Base-by-base conservation (phyloP, 2,329 filamentous ascomycete genomes). In the Chalaropsis thielavioides region DNA sequence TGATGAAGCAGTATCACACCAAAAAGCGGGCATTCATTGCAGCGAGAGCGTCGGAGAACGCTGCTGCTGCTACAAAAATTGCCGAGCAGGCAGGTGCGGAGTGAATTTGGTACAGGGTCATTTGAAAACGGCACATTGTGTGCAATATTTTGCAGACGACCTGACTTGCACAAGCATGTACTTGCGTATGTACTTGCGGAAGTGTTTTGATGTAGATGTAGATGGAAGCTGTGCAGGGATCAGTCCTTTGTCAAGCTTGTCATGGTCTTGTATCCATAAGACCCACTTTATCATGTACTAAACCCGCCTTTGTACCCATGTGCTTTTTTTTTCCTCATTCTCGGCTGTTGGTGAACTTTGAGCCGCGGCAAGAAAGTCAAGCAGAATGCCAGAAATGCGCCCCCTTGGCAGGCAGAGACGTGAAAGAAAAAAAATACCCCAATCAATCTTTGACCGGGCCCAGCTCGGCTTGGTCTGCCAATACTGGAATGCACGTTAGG, bases 1-100 rank as follows among this genome's bases (percentile, higher is more conserved):
- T 88, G 68, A 82, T 85, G 60, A 79, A 78, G 68, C 71, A 73
- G 27, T 80, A 79, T 46, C 70, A 72, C 24, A 75, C 76, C 24
- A 81, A 80, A 71, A 84, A 80, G 73, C 72, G 72, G 66, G 77
- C 75, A 0, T 77, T 76, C 61, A 40, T 74, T 56, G 75, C 74
- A 13, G 74, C 75, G 3, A 65, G 70, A 35, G 46, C 44, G n/a
- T 46, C 58, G 19, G 35, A 41, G 19, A 59, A 59, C 24, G 24
- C 27, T n/a, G 41, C 44, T 4, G 38, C 19, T 13, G 64, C 43
- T 2, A 44, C 62, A 17, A 56, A 44, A 19, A 46, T 43, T 40
- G 61, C 61, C 22, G 49, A 66, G 61, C 51, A 40, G 51, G 31
- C 62, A 43, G 35, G 62, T 27, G 49, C 46, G 40, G 41, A 43